Evolutionary conservation across 176 grass and related monocot species (phyloP), one percentile per base, ranked within the genome.

Genomic region (Chrysopogon serrulatus): DNA sequence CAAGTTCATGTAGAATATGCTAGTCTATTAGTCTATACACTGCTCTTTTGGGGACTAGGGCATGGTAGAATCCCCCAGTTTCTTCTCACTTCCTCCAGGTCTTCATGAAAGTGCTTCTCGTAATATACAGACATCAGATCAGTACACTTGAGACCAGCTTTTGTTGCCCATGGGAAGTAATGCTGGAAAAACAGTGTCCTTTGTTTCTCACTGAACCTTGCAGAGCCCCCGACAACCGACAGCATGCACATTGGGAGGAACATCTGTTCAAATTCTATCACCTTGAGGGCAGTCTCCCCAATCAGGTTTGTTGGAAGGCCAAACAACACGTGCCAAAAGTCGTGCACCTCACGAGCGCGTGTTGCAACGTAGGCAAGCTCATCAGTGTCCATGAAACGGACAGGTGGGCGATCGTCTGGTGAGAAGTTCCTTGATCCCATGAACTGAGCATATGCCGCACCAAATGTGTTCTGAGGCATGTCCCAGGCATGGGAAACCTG

Each of bases 381-480:
- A 1, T 96, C 96, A 3, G 91, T 88, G 14, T 94, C 91, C 96
- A 99, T 96, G 86, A 99, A 99, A 44, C 91, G 87, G 40, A 99
- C 96, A 10, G 93, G 91, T 2, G 91, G 96, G 49, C 96, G 87
- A 47, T 99, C 91, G 1, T 99, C 96, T 2, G 93, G 96, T 30
- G 91, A 96, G 87, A 96, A 96, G 86, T 99, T 99, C 82, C 93
- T 99, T 76, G 93, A 96, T 81, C 93, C 96, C 96, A 99, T 99
- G 78, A 99, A 99, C 77, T 78, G 90, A 65, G 96, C 96, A 76
- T 94, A 96, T 16, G 91, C 91, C 2, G 89, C 87, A 73, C 96
- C 96, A 30, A 99, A 99, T 87, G 96, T 99, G 87, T 90, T 92
- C 65, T 85, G 73, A 45, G 86, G 89, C 87, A 94, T 87, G 80